Evolutionary conservation across 345 rosid species (phyloP), one percentile per base, ranked within the genome.

Genomic region (Draba incana): DNA sequence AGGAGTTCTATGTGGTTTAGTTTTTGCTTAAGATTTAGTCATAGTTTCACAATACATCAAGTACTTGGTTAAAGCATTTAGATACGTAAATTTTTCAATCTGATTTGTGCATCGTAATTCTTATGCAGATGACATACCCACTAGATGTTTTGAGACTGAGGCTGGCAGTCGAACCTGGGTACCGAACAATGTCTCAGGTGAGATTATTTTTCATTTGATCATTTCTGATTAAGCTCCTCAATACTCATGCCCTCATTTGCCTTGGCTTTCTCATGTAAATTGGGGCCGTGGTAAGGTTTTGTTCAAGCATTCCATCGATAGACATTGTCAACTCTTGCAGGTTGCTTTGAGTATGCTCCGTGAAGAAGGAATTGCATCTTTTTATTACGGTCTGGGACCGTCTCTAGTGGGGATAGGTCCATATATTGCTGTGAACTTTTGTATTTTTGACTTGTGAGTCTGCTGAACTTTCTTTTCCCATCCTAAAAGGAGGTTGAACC

Each of bases 341-440:
- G 87, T 89, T 67, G 98, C 99, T 28, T 74, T 91, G 56, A 86
- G 78, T 77, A 94, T 94, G 99, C 75, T 94, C 69, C 85, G 86
- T 51, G 99, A 94, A 80, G 98, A 94, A 86, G 98, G 99, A 57
- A 33, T 84, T 43, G 83, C 86, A 58, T 89, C 98, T 33, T 91
- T 91, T 76, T 91, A 87, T 83, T 83, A 83, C 57, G 98, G 98
- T 49, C 96, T 94, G 12, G 96, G 98, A 72, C 98, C 98, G 64
- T 88, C 99, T 76, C 92, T 94, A 57, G 77, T 94, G 46, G 81
- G 95, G 73, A 94, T 94, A 74, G 98, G 98, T 56, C 98, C 98
- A 44, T 94, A 94, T 41, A 94, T 94, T 84, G 99, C 98, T 23
- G 89, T 87, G 51, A 94, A 94, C 85, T 94, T 91, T 64, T 91